Percentiles rank a stretch among this genome's conserved stretches.
phyloP scores from a whole-genome alignment of 768 basidiomycete genomes.

The Suillus paluster region DNA sequence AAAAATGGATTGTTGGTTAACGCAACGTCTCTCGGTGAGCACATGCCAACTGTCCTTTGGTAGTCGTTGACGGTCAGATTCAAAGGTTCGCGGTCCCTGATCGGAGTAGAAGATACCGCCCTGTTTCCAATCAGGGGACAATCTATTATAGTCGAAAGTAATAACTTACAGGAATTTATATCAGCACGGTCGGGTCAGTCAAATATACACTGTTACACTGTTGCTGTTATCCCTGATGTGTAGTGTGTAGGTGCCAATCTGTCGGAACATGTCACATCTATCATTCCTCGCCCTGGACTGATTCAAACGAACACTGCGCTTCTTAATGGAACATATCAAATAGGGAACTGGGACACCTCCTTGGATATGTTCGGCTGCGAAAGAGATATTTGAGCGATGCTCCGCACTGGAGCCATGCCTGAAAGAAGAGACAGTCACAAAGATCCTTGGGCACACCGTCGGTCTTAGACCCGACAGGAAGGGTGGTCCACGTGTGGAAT shows the following conservation, averaged over 20 bases:
- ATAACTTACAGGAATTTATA: slow-evolving; percentile 51
- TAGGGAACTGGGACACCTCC: slow-evolving; percentile 55
- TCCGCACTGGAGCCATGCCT: slow-evolving; percentile 41
- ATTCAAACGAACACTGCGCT: slow-evolving; percentile 48
- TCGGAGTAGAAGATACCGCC: slow-evolving; percentile 78
- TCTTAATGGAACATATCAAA: slow-evolving; percentile 60
- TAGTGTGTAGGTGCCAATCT: not conserved
- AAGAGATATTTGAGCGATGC: slow-evolving; percentile 52
- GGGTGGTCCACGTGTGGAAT: slow-evolving; percentile 62
- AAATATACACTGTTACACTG: not conserved
- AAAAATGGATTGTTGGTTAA: slow-evolving; percentile 51
- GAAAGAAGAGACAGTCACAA: slow-evolving; percentile 41
- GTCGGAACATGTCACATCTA: slow-evolving; percentile 46
- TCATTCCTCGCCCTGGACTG: slow-evolving; percentile 61
- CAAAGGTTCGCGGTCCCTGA: slow-evolving; percentile 67
- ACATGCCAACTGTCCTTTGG: not conserved
- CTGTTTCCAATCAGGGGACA: slow-evolving; percentile 84
- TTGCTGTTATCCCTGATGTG: not conserved
- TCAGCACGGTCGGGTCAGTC: slow-evolving; percentile 30
- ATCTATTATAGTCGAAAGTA: slow-evolving; percentile 76
- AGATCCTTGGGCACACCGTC: slow-evolving; percentile 56
- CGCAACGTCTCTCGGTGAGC: slow-evolving; percentile 55
- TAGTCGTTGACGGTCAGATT: slow-evolving; percentile 1
- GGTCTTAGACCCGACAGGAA: slow-evolving; percentile 59
- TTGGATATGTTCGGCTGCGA: slow-evolving; percentile 44